Conservation (phyloP, 495 filamentous ascomycete genomes). For the Parathielavia hyrcaniae region DNA sequence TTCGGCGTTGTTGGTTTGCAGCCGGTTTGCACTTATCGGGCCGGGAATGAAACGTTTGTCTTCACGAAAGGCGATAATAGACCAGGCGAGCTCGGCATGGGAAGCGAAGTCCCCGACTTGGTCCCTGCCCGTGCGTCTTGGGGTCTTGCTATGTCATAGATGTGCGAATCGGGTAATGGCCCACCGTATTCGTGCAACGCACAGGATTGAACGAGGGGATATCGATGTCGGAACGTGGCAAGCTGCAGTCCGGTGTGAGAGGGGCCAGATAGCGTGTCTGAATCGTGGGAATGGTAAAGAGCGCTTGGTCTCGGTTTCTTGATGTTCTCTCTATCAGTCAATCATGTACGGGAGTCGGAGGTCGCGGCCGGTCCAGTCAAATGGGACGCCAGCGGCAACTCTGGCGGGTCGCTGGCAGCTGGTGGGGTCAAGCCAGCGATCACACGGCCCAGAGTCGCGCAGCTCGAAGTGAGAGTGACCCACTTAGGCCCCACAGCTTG, state of each 20-base stretch:
- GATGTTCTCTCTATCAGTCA: background rate
- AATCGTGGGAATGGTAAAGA: background rate
- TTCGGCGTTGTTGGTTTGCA: background rate
- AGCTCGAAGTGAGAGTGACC: background rate
- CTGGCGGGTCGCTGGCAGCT: too few species aligned
- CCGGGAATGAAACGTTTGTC: background rate
- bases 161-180: slow-evolving; percentile 1
- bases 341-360: too few species aligned
- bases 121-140: background rate
- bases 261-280: too few species aligned
- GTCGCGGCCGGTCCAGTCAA: too few species aligned
- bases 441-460: too few species aligned
- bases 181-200: background rate
- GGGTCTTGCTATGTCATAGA: slow-evolving; percentile 12
- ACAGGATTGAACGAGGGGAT: background rate
- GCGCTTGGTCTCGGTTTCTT: background rate
- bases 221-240: background rate
- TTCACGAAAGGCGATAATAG: slow-evolving; percentile 13
- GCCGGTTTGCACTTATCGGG: background rate
- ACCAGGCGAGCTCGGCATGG: background rate
- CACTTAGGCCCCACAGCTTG: background rate
- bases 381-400: too few species aligned
- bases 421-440: too few species aligned
- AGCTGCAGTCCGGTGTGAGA: background rate
- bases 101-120: background rate